Evolutionary conservation across 805 yeast species (phyloP).

Genomic region (Komagataella populi): DNA sequence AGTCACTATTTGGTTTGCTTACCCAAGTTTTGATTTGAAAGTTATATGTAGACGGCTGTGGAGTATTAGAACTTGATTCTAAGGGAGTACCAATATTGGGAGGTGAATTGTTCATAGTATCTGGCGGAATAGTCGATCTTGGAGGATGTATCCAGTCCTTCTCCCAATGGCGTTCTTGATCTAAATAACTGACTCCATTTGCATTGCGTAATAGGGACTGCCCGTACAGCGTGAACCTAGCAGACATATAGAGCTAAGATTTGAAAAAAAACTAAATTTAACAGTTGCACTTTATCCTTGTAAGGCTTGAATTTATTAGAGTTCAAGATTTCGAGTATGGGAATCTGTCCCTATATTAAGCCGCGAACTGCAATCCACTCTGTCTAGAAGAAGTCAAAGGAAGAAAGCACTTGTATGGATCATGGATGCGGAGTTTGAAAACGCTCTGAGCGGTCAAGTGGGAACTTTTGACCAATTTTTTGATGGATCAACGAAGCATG

Average conservation of each 20-base stretch:
- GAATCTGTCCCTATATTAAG: too few species aligned
- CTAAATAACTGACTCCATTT: constrained; percentile 8
- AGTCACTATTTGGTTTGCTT: constrained; percentile 3
- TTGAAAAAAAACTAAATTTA: neutral
- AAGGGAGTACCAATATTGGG: constrained; percentile 2
- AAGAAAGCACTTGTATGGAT: neutral
- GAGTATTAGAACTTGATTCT: constrained; percentile 13
- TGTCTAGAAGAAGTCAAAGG: neutral
- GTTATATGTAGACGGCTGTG: constrained; percentile 15
- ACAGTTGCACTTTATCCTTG: neutral
- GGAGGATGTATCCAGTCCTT: constrained; percentile 20
- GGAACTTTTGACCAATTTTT: constrained; percentile 18
- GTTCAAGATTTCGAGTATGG: neutral
- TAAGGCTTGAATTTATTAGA: too few species aligned
- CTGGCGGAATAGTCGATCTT: constrained; percentile 5
- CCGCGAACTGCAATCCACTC: neutral
- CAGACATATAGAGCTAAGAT: constrained; percentile 14
- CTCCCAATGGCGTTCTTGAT: constrained; percentile 15
- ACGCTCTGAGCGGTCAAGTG: constrained; percentile 18
- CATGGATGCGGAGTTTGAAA: constrained; percentile 17
- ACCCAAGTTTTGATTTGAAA: constrained; percentile 22
- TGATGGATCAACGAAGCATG: constrained; percentile 53
- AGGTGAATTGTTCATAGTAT: constrained; percentile 1
- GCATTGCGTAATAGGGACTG: constrained; percentile 16
- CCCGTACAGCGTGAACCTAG: constrained; percentile 20